These are phyloP conservation scores for Boletus edulis DNA, from an alignment of 768 basidiomycete genomes.

Conservation along the genomic window DNA sequence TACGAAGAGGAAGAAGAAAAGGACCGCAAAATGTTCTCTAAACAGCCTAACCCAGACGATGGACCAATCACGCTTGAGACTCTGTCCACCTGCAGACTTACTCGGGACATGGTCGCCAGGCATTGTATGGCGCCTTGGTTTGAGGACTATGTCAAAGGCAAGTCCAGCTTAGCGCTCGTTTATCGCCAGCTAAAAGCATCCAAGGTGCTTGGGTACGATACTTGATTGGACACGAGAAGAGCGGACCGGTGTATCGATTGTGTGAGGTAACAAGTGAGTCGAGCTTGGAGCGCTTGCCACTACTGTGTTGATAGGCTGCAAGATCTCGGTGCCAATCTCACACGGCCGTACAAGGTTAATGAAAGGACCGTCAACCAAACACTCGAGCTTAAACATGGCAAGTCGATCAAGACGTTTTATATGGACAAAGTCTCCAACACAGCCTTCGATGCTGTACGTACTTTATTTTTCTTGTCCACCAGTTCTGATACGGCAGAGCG, in stretches of 20 bases:
- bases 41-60: slow-evolving; percentile 39
- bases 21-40: slow-evolving; percentile 49
- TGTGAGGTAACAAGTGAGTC: slow-evolving; percentile 76
- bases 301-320: slow-evolving; percentile 20
- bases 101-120: slow-evolving; percentile 69
- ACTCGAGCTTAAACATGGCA: slow-evolving; percentile 78
- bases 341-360: slow-evolving; percentile 73
- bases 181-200: slow-evolving; percentile 4
- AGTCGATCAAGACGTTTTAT: slow-evolving; percentile 51
- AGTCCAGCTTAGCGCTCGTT: slow-evolving; percentile 11
- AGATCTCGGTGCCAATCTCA: slow-evolving; percentile 50
- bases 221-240: slow-evolving; percentile 63
- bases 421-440: slow-evolving; percentile 92
- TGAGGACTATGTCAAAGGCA: slow-evolving; percentile 77
- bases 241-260: slow-evolving; percentile 69
- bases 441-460: slow-evolving; percentile 57
- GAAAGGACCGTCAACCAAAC: slow-evolving; percentile 60
- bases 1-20: slow-evolving; percentile 73
- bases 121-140: slow-evolving; percentile 81
- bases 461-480: not conserved
- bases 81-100: slow-evolving; percentile 59
- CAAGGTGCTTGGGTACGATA: slow-evolving; percentile 86
- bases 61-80: slow-evolving; percentile 54
- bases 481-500: slow-evolving; percentile 9
- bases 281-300: not conserved